Evolutionary conservation across 805 yeast genomes (phyloP).

Genomic region (Sporopachydermia quercuum): DNA sequence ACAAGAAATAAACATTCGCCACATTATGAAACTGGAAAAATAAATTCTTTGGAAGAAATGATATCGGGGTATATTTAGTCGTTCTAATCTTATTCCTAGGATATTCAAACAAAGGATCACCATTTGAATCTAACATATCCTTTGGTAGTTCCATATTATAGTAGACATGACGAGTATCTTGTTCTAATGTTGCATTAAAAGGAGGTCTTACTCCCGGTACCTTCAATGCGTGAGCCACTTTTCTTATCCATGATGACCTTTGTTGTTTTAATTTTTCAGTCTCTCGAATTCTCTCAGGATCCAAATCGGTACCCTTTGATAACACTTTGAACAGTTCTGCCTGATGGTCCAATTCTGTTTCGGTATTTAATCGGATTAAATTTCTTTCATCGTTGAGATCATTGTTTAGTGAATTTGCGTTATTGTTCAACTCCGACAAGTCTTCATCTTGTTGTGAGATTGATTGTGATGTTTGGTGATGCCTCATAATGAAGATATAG

Average conservation of each 20-base stretch:
- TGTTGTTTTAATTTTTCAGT: neutral
- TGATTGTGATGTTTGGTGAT: too few relatives aligned
- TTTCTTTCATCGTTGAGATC: conserved; percentile 21
- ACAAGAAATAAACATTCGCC: conserved; percentile 80
- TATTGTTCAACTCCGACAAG: too few relatives aligned
- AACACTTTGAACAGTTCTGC: conserved; percentile 3
- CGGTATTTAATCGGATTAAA: conserved; percentile 35
- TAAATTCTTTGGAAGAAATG: conserved; percentile 78
- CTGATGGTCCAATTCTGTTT: conserved; percentile 4
- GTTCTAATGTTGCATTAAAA: neutral
- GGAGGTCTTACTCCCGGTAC: neutral
- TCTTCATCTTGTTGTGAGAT: too few relatives aligned
- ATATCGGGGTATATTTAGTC: conserved; percentile 83
- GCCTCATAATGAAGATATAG: too few relatives aligned
- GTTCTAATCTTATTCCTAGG: conserved; percentile 89
- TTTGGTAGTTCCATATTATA: conserved; percentile 50
- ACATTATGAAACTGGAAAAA: conserved; percentile 69
- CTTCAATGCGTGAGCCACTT: neutral
- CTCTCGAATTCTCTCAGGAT: too few relatives aligned
- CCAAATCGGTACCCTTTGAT: conserved; percentile 2
- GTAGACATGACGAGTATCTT: conserved; percentile 34
- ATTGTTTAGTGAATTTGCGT: too few relatives aligned
- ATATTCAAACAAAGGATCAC: conserved; percentile 44
- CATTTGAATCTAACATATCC: conserved; percentile 40
- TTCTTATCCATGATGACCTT: neutral